Evolutionary conservation across 805 yeast genomes (phyloP).

Genomic region (Pichia gijzeniarum): DNA sequence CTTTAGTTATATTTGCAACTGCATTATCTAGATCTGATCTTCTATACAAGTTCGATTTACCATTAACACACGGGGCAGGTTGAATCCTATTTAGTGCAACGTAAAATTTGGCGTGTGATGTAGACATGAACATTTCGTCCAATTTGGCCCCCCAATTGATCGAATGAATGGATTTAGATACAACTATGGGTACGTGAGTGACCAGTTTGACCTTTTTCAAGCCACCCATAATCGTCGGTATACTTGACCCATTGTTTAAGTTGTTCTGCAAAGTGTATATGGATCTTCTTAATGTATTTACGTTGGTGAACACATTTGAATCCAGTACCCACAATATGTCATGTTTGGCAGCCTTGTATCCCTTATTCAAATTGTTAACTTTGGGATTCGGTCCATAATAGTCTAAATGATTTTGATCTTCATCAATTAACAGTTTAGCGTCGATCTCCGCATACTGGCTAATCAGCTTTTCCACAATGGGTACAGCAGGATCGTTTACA

Average conservation of each 20-base stretch:
- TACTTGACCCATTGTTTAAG: slow-evolving; percentile 42
- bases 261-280: slow-evolving; percentile 45
- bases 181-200: slow-evolving; percentile 75
- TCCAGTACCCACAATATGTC: slow-evolving; percentile 84
- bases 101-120: slow-evolving; percentile 83
- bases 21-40: slow-evolving; percentile 57
- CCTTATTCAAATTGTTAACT: slow-evolving; percentile 80
- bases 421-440: slow-evolving; percentile 50
- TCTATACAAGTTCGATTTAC: slow-evolving; percentile 76
- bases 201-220: slow-evolving; percentile 53
- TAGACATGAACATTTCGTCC: slow-evolving; percentile 79
- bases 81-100: slow-evolving; percentile 66
- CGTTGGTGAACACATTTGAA: slow-evolving; percentile 74
- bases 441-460: slow-evolving; percentile 49
- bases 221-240: slow-evolving; percentile 12
- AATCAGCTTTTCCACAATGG: slow-evolving; percentile 46
- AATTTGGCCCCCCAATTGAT: slow-evolving; percentile 53
- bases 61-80: slow-evolving; percentile 86
- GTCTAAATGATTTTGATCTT: slow-evolving; percentile 29
- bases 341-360: slow-evolving; percentile 57
- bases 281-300: slow-evolving; percentile 59
- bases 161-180: slow-evolving; percentile 17
- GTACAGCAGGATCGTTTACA: slow-evolving; percentile 55
- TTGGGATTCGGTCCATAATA: slow-evolving; percentile 84
- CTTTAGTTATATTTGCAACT: slow-evolving; percentile 36